phyloP scores from a whole-genome alignment of 2,329 filamentous ascomycete species.

The Colletotrichum musicola region DNA sequence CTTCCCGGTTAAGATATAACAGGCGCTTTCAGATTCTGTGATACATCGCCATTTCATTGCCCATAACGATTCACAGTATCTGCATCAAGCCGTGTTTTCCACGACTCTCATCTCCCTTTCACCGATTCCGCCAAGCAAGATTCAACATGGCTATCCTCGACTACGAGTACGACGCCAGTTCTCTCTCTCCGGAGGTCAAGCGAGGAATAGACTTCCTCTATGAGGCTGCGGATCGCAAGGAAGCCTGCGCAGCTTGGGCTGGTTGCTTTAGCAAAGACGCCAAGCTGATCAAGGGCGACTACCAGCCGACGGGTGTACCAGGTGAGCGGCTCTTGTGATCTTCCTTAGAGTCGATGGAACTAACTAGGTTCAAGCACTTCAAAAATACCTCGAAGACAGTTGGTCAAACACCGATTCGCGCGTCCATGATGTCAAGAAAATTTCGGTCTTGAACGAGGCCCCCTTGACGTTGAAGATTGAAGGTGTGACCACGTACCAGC shows the following conservation, averaged over 20 bases:
- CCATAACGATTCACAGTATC: neutral
- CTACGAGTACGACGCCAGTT: neutral
- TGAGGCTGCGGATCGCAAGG: neutral
- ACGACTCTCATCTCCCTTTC: neutral
- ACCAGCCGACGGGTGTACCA: neutral
- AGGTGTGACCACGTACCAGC: slow-evolving; percentile 1
- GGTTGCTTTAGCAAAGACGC: slow-evolving; percentile 1
- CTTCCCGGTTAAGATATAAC: neutral
- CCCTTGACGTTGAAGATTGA: neutral
- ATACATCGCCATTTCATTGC: neutral
- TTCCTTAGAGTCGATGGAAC: neutral
- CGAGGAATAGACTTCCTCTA: slow-evolving; percentile 1
- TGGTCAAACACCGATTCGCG: slow-evolving; percentile 14
- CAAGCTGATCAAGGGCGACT: slow-evolving; percentile 10
- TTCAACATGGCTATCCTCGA: neutral
- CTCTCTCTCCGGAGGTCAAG: neutral
- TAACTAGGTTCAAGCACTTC: neutral
- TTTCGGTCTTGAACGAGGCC: neutral
- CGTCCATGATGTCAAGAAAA: slow-evolving; percentile 9
- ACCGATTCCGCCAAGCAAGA: neutral
- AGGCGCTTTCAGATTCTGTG: neutral
- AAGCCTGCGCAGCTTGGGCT: slow-evolving; percentile 7
- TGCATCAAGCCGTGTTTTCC: neutral
- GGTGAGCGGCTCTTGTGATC: neutral
- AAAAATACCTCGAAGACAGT: slow-evolving; percentile 11